These are phyloP conservation scores for Metschnikowia bowlesiae DNA, from an alignment of 805 yeast species.

Conservation along the genomic window DNA sequence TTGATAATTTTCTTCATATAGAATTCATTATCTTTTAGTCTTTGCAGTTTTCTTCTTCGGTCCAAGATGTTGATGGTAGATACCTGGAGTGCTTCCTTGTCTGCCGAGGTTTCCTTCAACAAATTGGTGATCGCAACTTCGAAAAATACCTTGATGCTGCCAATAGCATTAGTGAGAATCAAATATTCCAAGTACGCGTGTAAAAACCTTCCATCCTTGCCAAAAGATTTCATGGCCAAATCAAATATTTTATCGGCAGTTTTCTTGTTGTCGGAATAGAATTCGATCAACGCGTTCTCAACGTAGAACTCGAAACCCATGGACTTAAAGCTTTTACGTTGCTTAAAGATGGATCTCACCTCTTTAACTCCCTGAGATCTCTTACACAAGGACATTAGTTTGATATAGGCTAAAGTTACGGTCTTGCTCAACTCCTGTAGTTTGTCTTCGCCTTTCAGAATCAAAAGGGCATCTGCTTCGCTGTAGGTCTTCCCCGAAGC, in stretches of 20 bases:
- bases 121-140: conserved; percentile 66
- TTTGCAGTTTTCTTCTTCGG: conserved; percentile 10
- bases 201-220: conserved; percentile 57
- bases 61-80: conserved; percentile 14
- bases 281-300: conserved; percentile 80
- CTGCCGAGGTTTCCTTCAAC: conserved; percentile 33
- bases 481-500: conserved; percentile 10
- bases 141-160: conserved; percentile 73
- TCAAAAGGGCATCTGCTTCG: conserved; percentile 20
- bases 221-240: conserved; percentile 60
- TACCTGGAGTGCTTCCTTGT: conserved; percentile 14
- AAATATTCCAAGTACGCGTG: conserved; percentile 69
- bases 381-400: conserved; percentile 67
- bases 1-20: conserved; percentile 30
- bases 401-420: conserved; percentile 64
- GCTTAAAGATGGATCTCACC: conserved; percentile 68
- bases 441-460: conserved; percentile 19
- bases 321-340: conserved; percentile 51
- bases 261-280: conserved; percentile 57
- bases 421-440: conserved; percentile 26
- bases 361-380: conserved; percentile 64
- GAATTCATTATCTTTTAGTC: conserved; percentile 21
- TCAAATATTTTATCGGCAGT: conserved; percentile 76
- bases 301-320: conserved; percentile 74
- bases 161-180: conserved; percentile 62